Evolutionary conservation across 768 basidiomycete species (phyloP).

Genomic region (Inosperma sp.): DNA sequence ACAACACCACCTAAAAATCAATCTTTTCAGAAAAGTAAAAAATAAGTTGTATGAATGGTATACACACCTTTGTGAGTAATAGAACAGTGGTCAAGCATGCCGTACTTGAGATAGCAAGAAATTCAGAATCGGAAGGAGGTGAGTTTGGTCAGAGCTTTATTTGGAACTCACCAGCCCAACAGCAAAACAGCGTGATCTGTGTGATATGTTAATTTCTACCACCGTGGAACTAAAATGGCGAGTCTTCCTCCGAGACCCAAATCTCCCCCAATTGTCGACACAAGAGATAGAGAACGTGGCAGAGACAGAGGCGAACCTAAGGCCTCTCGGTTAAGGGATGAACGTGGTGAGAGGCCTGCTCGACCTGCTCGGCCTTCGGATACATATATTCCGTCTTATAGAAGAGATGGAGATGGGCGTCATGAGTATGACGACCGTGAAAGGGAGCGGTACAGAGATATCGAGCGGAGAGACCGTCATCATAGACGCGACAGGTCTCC

Average conservation of each 20-base stretch:
- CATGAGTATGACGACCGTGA: slow-evolving; percentile 26
- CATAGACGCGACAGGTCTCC: slow-evolving; percentile 20
- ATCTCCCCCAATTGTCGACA: slow-evolving; percentile 27
- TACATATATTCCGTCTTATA: slow-evolving; percentile 30
- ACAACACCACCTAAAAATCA: slow-evolving; percentile 78
- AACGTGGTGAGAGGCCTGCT: background rate
- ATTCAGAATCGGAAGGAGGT: background rate
- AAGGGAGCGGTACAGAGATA: slow-evolving; percentile 21
- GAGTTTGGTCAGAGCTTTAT: slow-evolving; percentile 3
- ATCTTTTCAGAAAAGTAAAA: slow-evolving; percentile 6
- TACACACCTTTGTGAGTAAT: slow-evolving; percentile 84
- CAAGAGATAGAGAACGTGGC: slow-evolving; percentile 28
- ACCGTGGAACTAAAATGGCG: slow-evolving; percentile 26
- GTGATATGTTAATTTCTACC: slow-evolving; percentile 4
- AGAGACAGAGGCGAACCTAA: slow-evolving; percentile 24
- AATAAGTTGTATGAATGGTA: background rate
- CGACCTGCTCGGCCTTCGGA: slow-evolving; percentile 18
- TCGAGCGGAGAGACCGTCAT: slow-evolving; percentile 11
- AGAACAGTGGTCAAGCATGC: slow-evolving; percentile 93
- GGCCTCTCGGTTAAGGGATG: slow-evolving; percentile 14
- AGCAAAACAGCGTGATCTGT: background rate
- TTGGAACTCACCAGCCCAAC: slow-evolving; percentile 4
- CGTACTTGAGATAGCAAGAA: background rate
- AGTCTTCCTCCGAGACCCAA: slow-evolving; percentile 40
- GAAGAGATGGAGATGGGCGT: slow-evolving; percentile 22